Evolutionary conservation across 176 grass and related monocot species (phyloP), one percentile per base, ranked within the genome.

Genomic region (Dendrocalamus sinicus): DNA sequence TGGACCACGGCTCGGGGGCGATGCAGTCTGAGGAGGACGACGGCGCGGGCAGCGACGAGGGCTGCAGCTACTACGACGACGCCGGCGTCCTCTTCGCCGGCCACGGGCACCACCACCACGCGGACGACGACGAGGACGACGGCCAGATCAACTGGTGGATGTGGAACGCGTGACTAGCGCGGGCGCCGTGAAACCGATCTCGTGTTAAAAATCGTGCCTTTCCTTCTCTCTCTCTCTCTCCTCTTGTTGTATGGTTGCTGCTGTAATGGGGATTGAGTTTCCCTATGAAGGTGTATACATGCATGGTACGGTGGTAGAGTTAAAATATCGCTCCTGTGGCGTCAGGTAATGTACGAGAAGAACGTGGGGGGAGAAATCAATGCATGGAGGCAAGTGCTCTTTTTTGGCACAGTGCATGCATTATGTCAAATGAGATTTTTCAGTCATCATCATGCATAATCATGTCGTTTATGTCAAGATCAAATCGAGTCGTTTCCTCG

Each of bases 1-100:
- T 91, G 19, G 81, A 80, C 20, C 43, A 72, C 30, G 74, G 44
- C 61, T 85, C 75, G 4, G 67, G 84, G 24, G 87, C 61, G 0
- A 73, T 95, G 45, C 91, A 95, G 54, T 94, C 96, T 28, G 93
- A 96, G 76, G 94, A 97, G 58, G 96, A 99, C 35, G 96, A 96
- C 22, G 92, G 88, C 78, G 86, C 90, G 19, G 91, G 85, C 87
- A 99, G 96, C 70, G 94, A 99, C 67, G 96, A 96, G 88, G 96
- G 96, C 0, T 99, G 96, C 88, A 99, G 85, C 85, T 99, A 99
- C 89, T 91, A 98, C 73, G 91, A 86, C 12, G 95, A 87, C n/a
- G 47, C 85, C 10, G 87, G 48, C 41, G 80, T 70, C 13, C 47
- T 92, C 48, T 90, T 92, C 66, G 72, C 81, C 15, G 70, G 72